Percentiles rank a stretch among this genome's conserved stretches.
Conservation (phyloP, 257 asterid species). For the Knoxia roxburghii region DNA sequence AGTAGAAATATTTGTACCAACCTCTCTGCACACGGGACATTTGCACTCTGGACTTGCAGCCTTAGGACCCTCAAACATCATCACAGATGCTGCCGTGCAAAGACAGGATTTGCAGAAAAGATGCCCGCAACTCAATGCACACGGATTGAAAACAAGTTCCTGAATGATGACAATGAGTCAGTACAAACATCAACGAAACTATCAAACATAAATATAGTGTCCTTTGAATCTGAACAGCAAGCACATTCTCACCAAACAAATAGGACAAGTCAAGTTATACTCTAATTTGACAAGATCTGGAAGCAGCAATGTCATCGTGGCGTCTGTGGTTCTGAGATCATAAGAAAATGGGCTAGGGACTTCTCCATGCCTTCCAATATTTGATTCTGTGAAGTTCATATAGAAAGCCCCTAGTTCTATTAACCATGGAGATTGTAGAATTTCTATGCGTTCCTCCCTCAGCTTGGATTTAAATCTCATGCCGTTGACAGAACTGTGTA, state of each 20-base stretch:
- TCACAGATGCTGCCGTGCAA: conserved; percentile 80
- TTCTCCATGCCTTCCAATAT: conserved; percentile 30
- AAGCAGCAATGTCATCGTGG: conserved; percentile 49
- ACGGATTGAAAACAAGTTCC: conserved; percentile 75
- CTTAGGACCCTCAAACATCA: conserved; percentile 64
- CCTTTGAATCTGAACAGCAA: background rate
- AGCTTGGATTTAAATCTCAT: conserved; percentile 68
- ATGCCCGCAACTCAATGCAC: conserved; percentile 78
- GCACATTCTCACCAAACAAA: conserved; percentile 63
- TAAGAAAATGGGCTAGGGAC: conserved; percentile 43
- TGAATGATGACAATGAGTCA: conserved; percentile 15
- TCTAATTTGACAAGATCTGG: conserved; percentile 58
- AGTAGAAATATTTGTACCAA: conserved; percentile 13
- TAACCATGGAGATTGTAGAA: conserved; percentile 76
- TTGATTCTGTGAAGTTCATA: conserved; percentile 42
- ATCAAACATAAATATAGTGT: background rate
- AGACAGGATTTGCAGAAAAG: conserved; percentile 74
- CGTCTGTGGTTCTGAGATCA: conserved; percentile 40
- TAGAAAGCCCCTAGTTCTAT: conserved; percentile 79
- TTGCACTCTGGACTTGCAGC: conserved; percentile 52
- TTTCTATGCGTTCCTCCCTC: conserved; percentile 57
- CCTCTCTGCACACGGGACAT: conserved; percentile 89
- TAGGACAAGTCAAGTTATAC: conserved; percentile 67
- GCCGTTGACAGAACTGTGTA: conserved; percentile 69
- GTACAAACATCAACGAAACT: background rate